A percentile compares a stretch with the other conserved stretches of the same genome.
Evolutionary conservation across 352 stramenopile species (phyloP).

Genomic region (Globisporangium spiculum): DNA sequence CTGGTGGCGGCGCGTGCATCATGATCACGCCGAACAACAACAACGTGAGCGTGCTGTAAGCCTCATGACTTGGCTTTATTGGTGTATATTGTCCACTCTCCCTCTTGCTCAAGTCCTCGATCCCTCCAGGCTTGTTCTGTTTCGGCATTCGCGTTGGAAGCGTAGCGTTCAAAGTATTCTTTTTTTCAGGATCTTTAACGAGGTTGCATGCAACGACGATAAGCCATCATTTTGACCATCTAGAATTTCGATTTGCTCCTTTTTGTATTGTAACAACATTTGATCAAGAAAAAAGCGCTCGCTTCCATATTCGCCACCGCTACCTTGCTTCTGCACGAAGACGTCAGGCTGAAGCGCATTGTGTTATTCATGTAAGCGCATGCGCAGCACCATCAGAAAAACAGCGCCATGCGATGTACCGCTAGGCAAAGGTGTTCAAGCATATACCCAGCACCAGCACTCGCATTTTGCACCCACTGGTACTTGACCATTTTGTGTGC

Average conservation of each 20-base stretch:
- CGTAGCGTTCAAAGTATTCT: background rate
- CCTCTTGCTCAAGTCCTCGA: background rate
- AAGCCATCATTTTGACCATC: background rate
- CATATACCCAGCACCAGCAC: background rate
- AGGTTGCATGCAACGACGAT: background rate
- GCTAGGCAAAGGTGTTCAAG: background rate
- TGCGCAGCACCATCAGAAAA: background rate
- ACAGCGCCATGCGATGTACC: background rate
- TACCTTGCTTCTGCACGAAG: background rate
- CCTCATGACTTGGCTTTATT: background rate
- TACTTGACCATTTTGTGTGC: background rate
- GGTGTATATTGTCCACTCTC: background rate
- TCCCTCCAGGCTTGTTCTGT: background rate
- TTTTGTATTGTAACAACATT: background rate
- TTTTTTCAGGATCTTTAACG: background rate
- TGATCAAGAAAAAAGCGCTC: background rate
- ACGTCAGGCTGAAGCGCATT: background rate
- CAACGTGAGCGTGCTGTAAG: slow-evolving; percentile 24
- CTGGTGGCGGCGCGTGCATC: slow-evolving; percentile 29
- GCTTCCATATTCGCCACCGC: background rate
- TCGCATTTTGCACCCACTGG: background rate
- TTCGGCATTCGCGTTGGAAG: background rate
- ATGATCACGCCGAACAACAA: slow-evolving; percentile 58
- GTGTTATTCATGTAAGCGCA: background rate
- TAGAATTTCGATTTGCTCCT: background rate